These are phyloP conservation scores for Leucosporidium creatinivorum DNA, from an alignment of 768 basidiomycete species.

Conservation along the genomic window DNA sequence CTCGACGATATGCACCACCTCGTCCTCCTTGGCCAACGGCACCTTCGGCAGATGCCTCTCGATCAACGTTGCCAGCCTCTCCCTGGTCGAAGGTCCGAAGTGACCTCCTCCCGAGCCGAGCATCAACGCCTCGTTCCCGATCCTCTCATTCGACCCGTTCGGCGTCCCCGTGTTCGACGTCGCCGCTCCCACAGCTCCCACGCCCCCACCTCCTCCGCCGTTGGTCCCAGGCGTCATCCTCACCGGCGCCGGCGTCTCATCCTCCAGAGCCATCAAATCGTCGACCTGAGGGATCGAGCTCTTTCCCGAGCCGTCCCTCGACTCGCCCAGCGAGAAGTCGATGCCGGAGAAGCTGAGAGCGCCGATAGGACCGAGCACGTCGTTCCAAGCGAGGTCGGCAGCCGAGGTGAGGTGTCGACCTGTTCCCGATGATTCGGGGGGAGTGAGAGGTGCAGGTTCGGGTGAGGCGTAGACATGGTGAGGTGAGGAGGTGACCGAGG, in stretches of 20 bases:
- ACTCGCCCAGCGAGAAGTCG: not conserved
- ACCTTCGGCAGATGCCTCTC: not conserved
- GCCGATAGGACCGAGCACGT: slow-evolving; percentile 9
- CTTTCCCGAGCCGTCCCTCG: not conserved
- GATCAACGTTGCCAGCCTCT: slow-evolving; percentile 4
- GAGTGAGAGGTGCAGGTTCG: slow-evolving; percentile 12
- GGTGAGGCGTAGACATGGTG: not conserved
- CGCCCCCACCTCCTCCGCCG: no score
- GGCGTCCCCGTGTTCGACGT: not conserved
- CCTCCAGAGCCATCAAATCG: not conserved
- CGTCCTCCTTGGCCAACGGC: slow-evolving; percentile 10
- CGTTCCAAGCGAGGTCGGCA: slow-evolving; percentile 28
- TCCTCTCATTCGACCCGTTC: not conserved
- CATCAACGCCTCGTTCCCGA: slow-evolving; percentile 22
- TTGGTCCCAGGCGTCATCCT: not conserved
- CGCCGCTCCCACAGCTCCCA: no score
- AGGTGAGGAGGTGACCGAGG: not conserved
- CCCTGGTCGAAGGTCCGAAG: slow-evolving; percentile 21
- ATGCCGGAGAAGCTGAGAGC: not conserved
- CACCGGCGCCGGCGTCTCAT: not conserved
- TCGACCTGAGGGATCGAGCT: not conserved
- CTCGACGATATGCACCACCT: slow-evolving; percentile 29
- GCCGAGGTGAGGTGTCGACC: slow-evolving; percentile 11
- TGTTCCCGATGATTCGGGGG: slow-evolving; percentile 20
- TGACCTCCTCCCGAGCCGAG: slow-evolving; percentile 19